These are phyloP conservation scores for Diaporthe vaccinii DNA, from an alignment of 2,329 filamentous ascomycete species.

Conservation along the genomic window DNA sequence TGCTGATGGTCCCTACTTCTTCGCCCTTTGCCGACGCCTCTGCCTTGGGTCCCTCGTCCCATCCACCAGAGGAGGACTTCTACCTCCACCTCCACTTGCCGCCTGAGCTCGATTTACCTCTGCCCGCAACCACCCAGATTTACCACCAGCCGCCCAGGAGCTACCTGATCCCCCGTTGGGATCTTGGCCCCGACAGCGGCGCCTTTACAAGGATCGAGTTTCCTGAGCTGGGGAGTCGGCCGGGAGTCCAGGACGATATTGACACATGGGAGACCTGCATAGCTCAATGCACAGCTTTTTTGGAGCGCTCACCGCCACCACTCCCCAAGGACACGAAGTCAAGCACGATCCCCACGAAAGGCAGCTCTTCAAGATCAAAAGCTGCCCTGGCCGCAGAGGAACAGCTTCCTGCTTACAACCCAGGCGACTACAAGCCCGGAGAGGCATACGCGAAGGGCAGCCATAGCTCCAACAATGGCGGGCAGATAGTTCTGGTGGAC, in stretches of 20 bases:
- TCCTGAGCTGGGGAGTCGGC: conserved; percentile 77
- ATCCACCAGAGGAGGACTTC: conserved; percentile 86
- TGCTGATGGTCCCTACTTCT: conserved; percentile 95
- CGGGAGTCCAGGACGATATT: conserved; percentile 87
- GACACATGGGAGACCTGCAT: conserved; percentile 98
- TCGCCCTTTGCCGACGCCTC: conserved; percentile 74
- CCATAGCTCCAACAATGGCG: conserved; percentile 67
- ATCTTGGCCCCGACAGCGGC: conserved; percentile 87
- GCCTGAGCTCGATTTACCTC: conserved; percentile 91
- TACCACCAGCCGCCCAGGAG: conserved; percentile 94
- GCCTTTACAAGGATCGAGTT: conserved; percentile 96
- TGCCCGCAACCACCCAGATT: conserved; percentile 96
- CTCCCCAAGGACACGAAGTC: conserved; percentile 49
- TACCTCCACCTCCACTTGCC: conserved; percentile 96
- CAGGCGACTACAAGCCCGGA: conserved; percentile 82
- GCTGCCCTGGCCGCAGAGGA: conserved; percentile 58
- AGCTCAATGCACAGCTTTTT: conserved; percentile 96
- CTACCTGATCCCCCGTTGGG: conserved; percentile 96
- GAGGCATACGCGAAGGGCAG: conserved; percentile 80
- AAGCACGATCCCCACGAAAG: conserved; percentile 1
- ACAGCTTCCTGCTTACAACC: conserved; percentile 79
- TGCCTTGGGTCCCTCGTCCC: conserved; percentile 64
- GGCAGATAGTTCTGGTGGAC: conserved; percentile 92
- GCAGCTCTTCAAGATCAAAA: conserved; percentile 51
- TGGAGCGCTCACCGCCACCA: conserved; percentile 83